Conservation (phyloP, 129 eudicot species). For the Pulicaria dysenterica region DNA sequence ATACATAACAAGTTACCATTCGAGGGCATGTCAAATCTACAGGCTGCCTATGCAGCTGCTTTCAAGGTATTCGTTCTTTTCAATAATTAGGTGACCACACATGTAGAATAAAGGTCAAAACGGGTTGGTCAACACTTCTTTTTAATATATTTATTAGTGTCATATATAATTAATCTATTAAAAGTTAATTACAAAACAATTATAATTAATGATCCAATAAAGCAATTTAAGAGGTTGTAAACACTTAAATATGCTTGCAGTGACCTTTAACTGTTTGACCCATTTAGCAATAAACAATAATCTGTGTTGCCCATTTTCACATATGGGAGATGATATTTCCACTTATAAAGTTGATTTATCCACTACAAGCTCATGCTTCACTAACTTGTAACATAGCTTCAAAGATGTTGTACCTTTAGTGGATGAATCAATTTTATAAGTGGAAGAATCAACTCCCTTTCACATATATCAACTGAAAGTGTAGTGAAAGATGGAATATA, state of each 20-base stretch:
- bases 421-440: too few species aligned
- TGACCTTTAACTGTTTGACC: not conserved
- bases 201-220: too few species aligned
- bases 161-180: too few species aligned
- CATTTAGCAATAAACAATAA: not conserved
- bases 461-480: not conserved
- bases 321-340: too few species aligned
- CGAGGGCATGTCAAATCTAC: conserved; percentile 71
- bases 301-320: not conserved
- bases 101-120: conserved; percentile 14
- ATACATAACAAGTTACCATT: conserved; percentile 77
- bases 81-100: not conserved
- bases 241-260: not conserved
- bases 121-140: not conserved
- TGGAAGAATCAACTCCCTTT: too few species aligned
- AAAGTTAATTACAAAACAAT: too few species aligned
- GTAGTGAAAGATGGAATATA: conserved; percentile 17
- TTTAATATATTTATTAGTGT: not conserved
- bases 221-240: not conserved
- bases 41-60: conserved; percentile 92
- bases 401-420: too few species aligned
- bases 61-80: conserved; percentile 56
- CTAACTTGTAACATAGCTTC: too few species aligned
- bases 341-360: too few species aligned
- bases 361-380: too few species aligned